These are phyloP conservation scores for Raffaelea albimanens DNA, from an alignment of 2,329 filamentous ascomycete species.

Conservation along the genomic window DNA sequence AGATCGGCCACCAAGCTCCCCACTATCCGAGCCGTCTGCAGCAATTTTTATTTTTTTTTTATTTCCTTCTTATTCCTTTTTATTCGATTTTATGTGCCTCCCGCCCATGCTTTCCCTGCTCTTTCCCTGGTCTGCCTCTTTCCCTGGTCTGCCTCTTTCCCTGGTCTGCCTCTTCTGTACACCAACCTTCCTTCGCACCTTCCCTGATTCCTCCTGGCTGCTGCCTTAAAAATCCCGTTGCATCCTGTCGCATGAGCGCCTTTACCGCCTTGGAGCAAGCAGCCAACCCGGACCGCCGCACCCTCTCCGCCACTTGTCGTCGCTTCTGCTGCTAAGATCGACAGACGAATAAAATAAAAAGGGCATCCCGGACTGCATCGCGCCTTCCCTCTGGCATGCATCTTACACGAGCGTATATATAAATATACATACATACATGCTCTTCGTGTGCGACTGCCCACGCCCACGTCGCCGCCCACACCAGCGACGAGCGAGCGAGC, in stretches of 20 bases:
- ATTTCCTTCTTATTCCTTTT: not conserved
- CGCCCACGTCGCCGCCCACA: not conserved
- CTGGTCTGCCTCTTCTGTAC: not conserved
- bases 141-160: not conserved
- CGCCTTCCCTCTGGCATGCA: not conserved
- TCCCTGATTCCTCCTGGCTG: not conserved
- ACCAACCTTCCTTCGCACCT: not conserved
- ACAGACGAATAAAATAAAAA: not conserved
- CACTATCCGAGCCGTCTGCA: too few relatives aligned
- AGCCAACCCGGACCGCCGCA: not conserved
- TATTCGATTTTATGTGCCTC: not conserved
- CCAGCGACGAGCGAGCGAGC: too few relatives aligned
- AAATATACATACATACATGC: not conserved
- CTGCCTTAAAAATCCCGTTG: not conserved
- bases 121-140: not conserved
- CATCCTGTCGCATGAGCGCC: not conserved
- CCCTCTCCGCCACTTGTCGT: not conserved
- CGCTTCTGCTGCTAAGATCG: not conserved
- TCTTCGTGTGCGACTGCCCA: too few relatives aligned
- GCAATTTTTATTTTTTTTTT: too few relatives aligned
- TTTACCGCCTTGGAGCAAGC: not conserved
- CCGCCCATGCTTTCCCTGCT: not conserved
- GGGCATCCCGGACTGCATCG: constrained; percentile 6
- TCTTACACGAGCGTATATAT: not conserved
- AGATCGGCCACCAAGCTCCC: too few relatives aligned